Evolutionary conservation across 139 green algal genomes (phyloP), one percentile per base, ranked within the genome.

Genomic region (Pedinophyceae sp.): DNA sequence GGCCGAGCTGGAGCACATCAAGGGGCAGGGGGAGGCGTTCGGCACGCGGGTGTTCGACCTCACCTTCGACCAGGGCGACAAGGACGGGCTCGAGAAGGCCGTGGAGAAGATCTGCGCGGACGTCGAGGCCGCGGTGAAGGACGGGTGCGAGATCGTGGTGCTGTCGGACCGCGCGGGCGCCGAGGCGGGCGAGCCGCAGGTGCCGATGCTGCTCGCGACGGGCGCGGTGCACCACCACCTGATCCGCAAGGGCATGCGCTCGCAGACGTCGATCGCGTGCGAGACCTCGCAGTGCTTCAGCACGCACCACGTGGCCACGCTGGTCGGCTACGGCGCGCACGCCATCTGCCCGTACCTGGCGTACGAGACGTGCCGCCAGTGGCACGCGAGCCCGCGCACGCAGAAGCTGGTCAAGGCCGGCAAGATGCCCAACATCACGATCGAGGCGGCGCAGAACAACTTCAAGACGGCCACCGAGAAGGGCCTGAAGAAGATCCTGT

Each of bases 401-500:
- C 25, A 19, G 30, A 45, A 23, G 5, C 29, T 64, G 26, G 5
- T 39, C 82, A 55, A 93, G 84, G 2, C 27, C n/a, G n/a, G 49
- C 6, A 56, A 78, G 77, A 57, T 89, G 5, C 74, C 87, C 2
- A 73, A 84, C 43, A 67, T 95, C 29, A 77, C 54, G 18, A 69
- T 86, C 0, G 68, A 78, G 52, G 65, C 80, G 25, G 75, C 76
- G 1, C 88, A 94, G 72, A 10, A 25, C 20, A 94, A 93, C 74
- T 88, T 82, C 61, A 93, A 94, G 69, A 88, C 88, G 64, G 78
- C 76, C 2, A 64, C 96, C 51, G 86, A 97, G 77, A 92, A 89
- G 73, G 91, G 91, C 28, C 73, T 98, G 39, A 74, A 95, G 24
- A 99, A 99, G 82, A 99, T 99, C 70, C 61, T 99, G 64, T 95